Percentiles rank a stretch among this genome's conserved stretches.
phyloP scores from a whole-genome alignment of 2,329 filamentous ascomycete genomes.

The Calonectria crousiana region DNA sequence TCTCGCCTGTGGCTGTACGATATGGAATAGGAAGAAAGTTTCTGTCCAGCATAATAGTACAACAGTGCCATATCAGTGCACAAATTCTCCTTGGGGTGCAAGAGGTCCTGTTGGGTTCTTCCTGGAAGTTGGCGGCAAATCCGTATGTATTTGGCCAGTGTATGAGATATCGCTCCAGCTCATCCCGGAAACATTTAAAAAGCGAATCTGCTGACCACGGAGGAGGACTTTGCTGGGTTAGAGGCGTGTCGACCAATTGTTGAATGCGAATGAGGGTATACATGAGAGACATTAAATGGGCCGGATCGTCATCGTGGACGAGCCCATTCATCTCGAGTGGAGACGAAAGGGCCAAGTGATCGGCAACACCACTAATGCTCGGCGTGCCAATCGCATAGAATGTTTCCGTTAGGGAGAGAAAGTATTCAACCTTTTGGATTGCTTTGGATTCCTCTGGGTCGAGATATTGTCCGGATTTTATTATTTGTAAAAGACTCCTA shows the following conservation, averaged over 20 bases:
- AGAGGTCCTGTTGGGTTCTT: not conserved
- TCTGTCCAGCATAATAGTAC: not conserved
- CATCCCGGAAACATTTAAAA: not conserved
- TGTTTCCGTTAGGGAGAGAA: not conserved
- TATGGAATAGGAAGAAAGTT: not conserved
- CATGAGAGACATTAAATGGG: not conserved
- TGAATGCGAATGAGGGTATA: not conserved
- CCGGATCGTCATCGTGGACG: not conserved
- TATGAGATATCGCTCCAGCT: not conserved
- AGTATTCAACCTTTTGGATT: not conserved
- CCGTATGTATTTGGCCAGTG: conserved; percentile 1
- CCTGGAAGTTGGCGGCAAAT: not conserved
- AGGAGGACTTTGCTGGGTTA: not conserved
- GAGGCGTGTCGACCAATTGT: not conserved
- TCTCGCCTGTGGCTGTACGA: not conserved
- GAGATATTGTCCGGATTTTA: not conserved
- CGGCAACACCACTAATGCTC: not conserved
- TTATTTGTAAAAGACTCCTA: not conserved
- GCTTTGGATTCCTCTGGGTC: not conserved
- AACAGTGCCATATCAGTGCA: not conserved
- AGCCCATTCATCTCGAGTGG: not conserved
- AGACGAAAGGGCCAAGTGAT: not conserved
- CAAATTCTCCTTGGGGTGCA: not conserved
- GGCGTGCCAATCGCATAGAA: not conserved
- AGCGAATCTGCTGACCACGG: not conserved